Conservation (phyloP, 169 alveolate genomes). For the Plasmodium fragile region DNA sequence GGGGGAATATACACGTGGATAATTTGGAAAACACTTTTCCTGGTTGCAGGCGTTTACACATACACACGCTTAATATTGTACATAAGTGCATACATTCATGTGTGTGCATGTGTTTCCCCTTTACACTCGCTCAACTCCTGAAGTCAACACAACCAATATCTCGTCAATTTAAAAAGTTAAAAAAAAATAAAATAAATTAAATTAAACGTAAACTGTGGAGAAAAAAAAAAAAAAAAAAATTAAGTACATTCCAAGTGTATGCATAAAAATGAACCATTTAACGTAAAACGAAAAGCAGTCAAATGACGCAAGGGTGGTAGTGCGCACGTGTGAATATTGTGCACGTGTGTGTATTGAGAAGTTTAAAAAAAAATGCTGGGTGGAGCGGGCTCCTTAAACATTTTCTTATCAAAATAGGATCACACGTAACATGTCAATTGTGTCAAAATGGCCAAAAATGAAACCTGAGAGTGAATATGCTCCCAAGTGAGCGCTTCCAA, state of each 20-base stretch:
- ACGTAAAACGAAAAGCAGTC: not conserved
- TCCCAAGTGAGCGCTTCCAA: not conserved
- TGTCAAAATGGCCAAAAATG: not conserved
- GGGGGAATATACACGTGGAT: not conserved
- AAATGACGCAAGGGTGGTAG: not conserved
- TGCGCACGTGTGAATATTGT: not conserved
- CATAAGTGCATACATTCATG: not conserved
- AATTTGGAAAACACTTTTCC: not conserved
- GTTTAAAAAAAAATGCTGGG: constrained; percentile 8
- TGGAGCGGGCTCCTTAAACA: not conserved
- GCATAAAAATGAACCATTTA: not conserved
- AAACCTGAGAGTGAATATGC: not conserved
- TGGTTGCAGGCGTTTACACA: constrained; percentile 6
- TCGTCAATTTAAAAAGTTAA: not conserved
- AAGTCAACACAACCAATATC: not conserved
- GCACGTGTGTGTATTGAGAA: not conserved
- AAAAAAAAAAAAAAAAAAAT: not conserved
- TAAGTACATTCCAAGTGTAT: not conserved
- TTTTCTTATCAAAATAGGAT: constrained; percentile 3
- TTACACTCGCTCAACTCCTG: not conserved
- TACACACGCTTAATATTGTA: not conserved
- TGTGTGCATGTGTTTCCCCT: not conserved
- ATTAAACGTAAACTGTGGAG: not conserved
- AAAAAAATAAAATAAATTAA: not conserved
- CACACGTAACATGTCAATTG: constrained; percentile 1